These are phyloP conservation scores for Thymus quinquecostatus DNA, from an alignment of 257 asterid species.

Conservation along the genomic window DNA sequence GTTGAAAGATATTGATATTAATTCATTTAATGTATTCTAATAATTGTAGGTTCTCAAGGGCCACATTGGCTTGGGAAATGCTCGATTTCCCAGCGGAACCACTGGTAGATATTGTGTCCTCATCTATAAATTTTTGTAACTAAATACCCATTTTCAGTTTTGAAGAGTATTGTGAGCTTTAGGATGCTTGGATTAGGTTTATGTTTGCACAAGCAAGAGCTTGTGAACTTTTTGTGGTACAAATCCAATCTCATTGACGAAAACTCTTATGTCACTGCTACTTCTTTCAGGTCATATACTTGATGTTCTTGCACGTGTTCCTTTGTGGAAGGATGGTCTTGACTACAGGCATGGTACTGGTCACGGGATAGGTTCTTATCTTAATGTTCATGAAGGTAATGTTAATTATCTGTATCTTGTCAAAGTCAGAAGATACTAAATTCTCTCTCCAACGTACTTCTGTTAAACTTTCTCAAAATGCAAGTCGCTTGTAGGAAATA, in stretches of 20 bases:
- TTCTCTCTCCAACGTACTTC: background rate
- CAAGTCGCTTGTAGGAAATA: background rate
- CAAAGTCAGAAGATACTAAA: background rate
- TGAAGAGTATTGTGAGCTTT: slow-evolving; percentile 20
- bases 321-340: slow-evolving; percentile 95
- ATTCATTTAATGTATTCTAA: slow-evolving; percentile 8
- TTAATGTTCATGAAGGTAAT: slow-evolving; percentile 94
- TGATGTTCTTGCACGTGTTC: slow-evolving; percentile 85
- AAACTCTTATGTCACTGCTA: slow-evolving; percentile 7
- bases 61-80: slow-evolving; percentile 90
- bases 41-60: slow-evolving; percentile 92
- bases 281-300: slow-evolving; percentile 69
- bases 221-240: slow-evolving; percentile 14
- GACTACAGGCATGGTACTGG: slow-evolving; percentile 99
- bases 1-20: background rate
- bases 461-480: background rate
- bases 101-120: slow-evolving; percentile 58
- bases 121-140: slow-evolving; percentile 18
- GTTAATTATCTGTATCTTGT: slow-evolving; percentile 1
- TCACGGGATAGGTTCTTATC: slow-evolving; percentile 94
- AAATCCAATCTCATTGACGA: slow-evolving; percentile 8
- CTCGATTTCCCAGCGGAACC: slow-evolving; percentile 93
- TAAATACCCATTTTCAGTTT: background rate
- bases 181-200: slow-evolving; percentile 13
- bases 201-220: background rate